Evolutionary conservation across 78 protist species (phyloP).

Genomic region (Salpingoeca rosetta): DNA sequence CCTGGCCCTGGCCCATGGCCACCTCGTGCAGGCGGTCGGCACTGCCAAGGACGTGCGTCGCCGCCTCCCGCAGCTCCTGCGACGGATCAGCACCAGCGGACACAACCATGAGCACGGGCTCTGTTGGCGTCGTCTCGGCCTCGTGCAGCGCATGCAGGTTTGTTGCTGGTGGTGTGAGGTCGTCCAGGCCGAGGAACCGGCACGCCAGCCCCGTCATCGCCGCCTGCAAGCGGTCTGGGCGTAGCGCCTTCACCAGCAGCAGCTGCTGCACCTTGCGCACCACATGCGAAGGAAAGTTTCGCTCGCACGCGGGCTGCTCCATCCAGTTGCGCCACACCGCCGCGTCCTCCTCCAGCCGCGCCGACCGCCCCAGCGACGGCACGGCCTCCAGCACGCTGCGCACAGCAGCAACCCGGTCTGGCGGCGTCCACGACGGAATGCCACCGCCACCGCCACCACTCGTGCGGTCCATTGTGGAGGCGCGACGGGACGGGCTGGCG

Average conservation of each 20-base stretch:
- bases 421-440: background rate
- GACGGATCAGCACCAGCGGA: slow-evolving; percentile 77
- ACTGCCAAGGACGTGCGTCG: background rate
- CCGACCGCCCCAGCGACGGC: too few relatives aligned
- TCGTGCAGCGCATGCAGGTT: background rate
- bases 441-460: background rate
- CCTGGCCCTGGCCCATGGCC: slow-evolving; percentile 79
- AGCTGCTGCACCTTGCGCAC: slow-evolving; percentile 20
- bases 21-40: slow-evolving; percentile 26
- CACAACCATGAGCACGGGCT: slow-evolving; percentile 48
- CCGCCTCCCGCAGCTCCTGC: slow-evolving; percentile 47
- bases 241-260: slow-evolving; percentile 53
- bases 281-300: too few relatives aligned
- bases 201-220: slow-evolving; percentile 9
- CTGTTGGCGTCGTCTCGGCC: background rate
- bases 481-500: background rate
- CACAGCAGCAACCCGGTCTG: too few relatives aligned
- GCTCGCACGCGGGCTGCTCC: slow-evolving; percentile 9
- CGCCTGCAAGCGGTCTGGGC: slow-evolving; percentile 61
- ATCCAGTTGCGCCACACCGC: slow-evolving; percentile 38
- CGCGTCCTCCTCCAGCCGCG: slow-evolving; percentile 7
- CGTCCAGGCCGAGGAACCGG: background rate
- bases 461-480: background rate
- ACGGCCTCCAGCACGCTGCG: too few relatives aligned
- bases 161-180: background rate